Base-by-base conservation (phyloP, 2,329 filamentous ascomycete genomes). In the Sporothrix inflata region DNA sequence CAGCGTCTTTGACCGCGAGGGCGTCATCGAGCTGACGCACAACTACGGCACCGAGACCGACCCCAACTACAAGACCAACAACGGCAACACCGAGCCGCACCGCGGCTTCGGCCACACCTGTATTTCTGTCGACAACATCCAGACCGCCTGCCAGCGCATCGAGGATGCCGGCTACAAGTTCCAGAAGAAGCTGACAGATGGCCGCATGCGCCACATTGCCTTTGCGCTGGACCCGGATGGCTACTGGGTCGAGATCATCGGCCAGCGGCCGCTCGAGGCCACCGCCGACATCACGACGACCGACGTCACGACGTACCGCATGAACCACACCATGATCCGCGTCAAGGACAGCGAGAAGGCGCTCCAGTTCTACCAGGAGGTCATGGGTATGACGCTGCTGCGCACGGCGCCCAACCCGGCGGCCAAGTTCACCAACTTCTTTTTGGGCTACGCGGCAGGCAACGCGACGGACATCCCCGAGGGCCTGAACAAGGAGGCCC, bases 281-380 rank as follows among this genome's bases (percentile, higher is more conserved):
- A 93, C 92, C 1, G 92, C 94, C 78, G 84, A 85, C 68, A 83
- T 92, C 71, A 91, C 88, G 72, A 87, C 89, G 66, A 97, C 94
- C 0, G 92, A 98, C 77, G 82, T 90, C 0, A 80, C 82, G 21
- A 92, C 89, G 42, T 98, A 98, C 81, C 90, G 92, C 77, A 90
- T 91, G 87, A 94, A 96, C 83, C 93, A 96, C 83, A 94, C 92
- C 72, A 98, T 98, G 96, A 89, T 99, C 77, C 92, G 96, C 40
- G 91, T 98, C 83, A 98, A 98, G 84, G 90, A 93, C 76, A 85
- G 86, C 30, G 87, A 93, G 79, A 90, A 89, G 81, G 92, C 90
- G 16, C 84, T 94, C 78, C 89, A 90, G 78, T 95, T 93, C 80
- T 95, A 95, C 83, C 88, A 95, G 81, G 93, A 98, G 7, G 87